These are phyloP conservation scores for Fusarium hostae DNA, from an alignment of 2,329 filamentous ascomycete species.

Conservation along the genomic window DNA sequence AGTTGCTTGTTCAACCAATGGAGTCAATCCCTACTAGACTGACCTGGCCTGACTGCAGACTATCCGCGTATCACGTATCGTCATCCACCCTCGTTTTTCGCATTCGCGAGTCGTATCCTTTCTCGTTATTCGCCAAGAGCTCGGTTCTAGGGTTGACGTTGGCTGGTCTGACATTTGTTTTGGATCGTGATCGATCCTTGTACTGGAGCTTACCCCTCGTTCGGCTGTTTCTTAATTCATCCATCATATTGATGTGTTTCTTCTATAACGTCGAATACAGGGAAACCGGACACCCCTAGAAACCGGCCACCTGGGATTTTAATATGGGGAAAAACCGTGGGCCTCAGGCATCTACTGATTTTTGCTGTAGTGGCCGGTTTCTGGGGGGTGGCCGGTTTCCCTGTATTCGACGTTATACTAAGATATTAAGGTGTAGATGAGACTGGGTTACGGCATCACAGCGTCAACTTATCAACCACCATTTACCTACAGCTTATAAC, in stretches of 20 bases:
- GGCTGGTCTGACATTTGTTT: not conserved
- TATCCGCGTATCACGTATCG: slow-evolving; percentile 22
- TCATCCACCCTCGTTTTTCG: not conserved
- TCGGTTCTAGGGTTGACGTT: not conserved
- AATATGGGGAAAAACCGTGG: no score
- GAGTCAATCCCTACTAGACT: not conserved
- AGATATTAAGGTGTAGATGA: not conserved
- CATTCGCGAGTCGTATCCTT: slow-evolving; percentile 4
- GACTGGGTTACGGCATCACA: not conserved
- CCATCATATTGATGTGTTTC: not conserved
- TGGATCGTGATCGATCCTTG: slow-evolving; percentile 1
- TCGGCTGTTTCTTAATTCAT: not conserved
- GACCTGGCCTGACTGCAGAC: not conserved
- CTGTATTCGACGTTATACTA: no score
- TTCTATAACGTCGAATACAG: no score
- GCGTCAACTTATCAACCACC: no score
- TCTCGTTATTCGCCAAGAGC: slow-evolving; percentile 4
- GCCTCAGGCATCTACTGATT: no score
- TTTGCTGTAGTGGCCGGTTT: no score
- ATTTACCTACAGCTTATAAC: no score
- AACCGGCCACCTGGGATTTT: no score
- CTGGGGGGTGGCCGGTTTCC: no score
- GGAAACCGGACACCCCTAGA: no score
- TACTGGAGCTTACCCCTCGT: not conserved
- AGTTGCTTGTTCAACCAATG: not conserved